Conservation (phyloP, 805 yeast species). For the Starmerella stigmatis region DNA sequence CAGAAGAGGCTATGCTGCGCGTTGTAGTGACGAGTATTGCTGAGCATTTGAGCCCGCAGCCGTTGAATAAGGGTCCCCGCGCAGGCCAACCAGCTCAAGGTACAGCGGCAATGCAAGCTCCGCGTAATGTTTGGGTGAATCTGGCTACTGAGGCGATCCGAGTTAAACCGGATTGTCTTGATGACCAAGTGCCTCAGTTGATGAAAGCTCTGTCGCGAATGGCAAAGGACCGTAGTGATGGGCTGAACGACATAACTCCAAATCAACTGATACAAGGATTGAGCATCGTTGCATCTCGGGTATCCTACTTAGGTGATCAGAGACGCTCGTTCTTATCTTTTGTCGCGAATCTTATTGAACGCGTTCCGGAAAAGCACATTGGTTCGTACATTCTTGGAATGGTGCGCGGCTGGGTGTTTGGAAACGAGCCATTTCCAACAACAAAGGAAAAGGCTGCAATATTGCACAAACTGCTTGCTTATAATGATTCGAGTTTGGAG, state of each 20-base stretch:
- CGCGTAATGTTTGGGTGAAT: constrained; percentile 44
- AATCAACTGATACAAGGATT: constrained; percentile 59
- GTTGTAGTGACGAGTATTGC: constrained; percentile 7
- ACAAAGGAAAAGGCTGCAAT: constrained; percentile 93
- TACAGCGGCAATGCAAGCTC: neutral
- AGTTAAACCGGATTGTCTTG: constrained; percentile 62
- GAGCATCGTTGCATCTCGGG: constrained; percentile 66
- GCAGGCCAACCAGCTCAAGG: neutral
- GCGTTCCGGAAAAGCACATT: constrained; percentile 68
- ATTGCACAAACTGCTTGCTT: constrained; percentile 74
- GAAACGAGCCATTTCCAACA: constrained; percentile 76
- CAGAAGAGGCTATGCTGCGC: constrained; percentile 9
- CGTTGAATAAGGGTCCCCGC: neutral
- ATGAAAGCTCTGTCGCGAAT: constrained; percentile 61
- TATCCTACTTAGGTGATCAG: constrained; percentile 84
- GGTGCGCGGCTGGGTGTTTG: constrained; percentile 81
- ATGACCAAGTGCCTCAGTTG: constrained; percentile 60
- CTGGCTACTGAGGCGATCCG: constrained; percentile 62
- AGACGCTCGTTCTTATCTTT: constrained; percentile 77
- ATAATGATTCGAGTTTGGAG: constrained; percentile 64
- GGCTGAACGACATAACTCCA: constrained; percentile 12
- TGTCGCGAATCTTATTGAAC: constrained; percentile 80
- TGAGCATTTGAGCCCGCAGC: constrained; percentile 14
- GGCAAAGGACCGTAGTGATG: constrained; percentile 23
- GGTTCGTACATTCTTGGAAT: constrained; percentile 63